Conservation (phyloP, 768 basidiomycete genomes). For the Panaeolus cyanescens region DNA sequence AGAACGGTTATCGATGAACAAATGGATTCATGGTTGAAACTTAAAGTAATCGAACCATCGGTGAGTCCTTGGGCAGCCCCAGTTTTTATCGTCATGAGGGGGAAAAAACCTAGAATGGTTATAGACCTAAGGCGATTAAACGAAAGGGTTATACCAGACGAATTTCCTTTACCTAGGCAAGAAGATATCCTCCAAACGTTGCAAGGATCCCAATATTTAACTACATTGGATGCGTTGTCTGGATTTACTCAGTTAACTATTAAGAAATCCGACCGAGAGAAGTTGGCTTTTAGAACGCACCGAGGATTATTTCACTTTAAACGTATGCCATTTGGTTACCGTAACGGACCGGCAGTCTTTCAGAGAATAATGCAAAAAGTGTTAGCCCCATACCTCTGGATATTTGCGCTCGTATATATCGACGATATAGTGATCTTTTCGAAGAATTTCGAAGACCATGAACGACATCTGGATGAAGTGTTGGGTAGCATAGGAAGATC, state of each 20-base stretch:
- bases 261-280: too few relatives aligned
- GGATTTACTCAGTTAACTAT: slow-evolving; percentile 40
- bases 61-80: slow-evolving; percentile 37
- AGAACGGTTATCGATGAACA: slow-evolving; percentile 21
- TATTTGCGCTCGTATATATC: slow-evolving; percentile 42
- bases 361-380: slow-evolving; percentile 44
- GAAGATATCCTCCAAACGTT: slow-evolving; percentile 27
- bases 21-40: slow-evolving; percentile 29
- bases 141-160: background rate
- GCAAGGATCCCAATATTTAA: slow-evolving; percentile 29
- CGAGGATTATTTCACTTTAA: slow-evolving; percentile 40
- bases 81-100: slow-evolving; percentile 36
- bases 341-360: slow-evolving; percentile 38
- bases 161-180: too few relatives aligned
- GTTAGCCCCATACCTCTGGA: slow-evolving; percentile 35
- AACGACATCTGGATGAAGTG: slow-evolving; percentile 28
- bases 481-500: slow-evolving; percentile 26
- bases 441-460: slow-evolving; percentile 26
- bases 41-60: slow-evolving; percentile 41
- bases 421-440: slow-evolving; percentile 42
- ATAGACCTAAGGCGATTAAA: slow-evolving; percentile 27
- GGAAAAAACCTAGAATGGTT: too few relatives aligned
- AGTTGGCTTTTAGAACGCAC: too few relatives aligned
- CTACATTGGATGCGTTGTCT: slow-evolving; percentile 24
- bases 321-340: slow-evolving; percentile 40